Conservation (phyloP, 148 eudicot species). For the Oxyria digyna region DNA sequence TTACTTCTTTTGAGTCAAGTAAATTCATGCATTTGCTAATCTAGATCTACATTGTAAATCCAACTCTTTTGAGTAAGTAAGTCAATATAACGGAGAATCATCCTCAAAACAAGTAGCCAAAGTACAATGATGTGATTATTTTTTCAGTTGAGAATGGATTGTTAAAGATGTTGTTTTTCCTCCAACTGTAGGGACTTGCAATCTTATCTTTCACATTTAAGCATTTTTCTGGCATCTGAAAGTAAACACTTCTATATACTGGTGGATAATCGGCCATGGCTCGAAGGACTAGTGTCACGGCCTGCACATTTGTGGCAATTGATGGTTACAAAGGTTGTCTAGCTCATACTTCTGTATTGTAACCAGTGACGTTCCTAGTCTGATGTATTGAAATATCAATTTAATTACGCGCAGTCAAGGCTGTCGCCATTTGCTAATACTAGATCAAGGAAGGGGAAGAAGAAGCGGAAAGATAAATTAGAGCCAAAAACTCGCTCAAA, state of each 20-base stretch:
- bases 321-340: conserved; percentile 91
- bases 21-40: not conserved
- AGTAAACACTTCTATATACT: conserved; percentile 72
- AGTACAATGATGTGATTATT: not conserved
- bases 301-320: conserved; percentile 95
- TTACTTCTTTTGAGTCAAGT: not conserved
- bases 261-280: conserved; percentile 98
- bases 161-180: not conserved
- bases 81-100: not conserved
- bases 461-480: conserved; percentile 25
- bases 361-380: not conserved
- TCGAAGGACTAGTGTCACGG: conserved; percentile 60
- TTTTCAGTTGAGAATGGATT: not conserved
- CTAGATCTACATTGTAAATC: not conserved
- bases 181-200: conserved; percentile 66
- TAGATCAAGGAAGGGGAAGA: conserved; percentile 47
- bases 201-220: conserved; percentile 89
- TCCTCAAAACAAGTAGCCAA: not conserved
- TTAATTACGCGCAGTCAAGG: conserved; percentile 52
- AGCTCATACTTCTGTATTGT: conserved; percentile 7
- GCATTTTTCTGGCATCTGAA: conserved; percentile 64
- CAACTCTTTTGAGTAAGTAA: not conserved
- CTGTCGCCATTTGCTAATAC: conserved; percentile 92
- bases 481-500: conserved; percentile 27
- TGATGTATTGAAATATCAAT: conserved; percentile 6